Conservation (phyloP, 140 eudicot genomes). For the Cichorium intybus region DNA sequence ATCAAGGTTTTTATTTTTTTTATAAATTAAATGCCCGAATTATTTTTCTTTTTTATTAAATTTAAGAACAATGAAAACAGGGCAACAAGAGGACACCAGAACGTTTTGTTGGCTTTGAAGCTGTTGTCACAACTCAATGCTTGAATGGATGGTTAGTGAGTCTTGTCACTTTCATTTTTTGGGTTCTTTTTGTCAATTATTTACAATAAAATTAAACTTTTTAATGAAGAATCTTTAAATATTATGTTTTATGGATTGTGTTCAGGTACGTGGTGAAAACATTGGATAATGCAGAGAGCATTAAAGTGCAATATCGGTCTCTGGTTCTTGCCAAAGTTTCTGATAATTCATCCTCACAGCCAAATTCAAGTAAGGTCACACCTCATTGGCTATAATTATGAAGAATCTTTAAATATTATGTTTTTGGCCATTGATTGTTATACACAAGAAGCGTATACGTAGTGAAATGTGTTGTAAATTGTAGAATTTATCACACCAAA, state of each 20-base stretch:
- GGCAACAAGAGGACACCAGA: conserved; percentile 94
- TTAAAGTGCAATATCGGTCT: conserved; percentile 89
- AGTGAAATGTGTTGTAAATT: background rate
- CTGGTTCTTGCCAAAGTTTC: conserved; percentile 74
- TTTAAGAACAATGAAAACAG: conserved; percentile 36
- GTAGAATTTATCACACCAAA: background rate
- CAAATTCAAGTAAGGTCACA: conserved; percentile 35
- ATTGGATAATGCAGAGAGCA: conserved; percentile 88
- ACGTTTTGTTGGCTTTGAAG: conserved; percentile 92
- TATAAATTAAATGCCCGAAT: background rate
- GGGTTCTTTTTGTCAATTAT: too few relatives aligned
- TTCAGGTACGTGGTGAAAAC: conserved; percentile 94
- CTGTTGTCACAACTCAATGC: conserved; percentile 90
- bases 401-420: background rate
- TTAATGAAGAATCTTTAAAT: background rate
- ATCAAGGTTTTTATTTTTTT: conserved; percentile 54
- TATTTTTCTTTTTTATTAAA: background rate
- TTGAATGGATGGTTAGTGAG: conserved; percentile 88
- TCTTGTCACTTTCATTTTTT: conserved; percentile 6
- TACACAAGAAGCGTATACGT: background rate
- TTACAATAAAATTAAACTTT: too few relatives aligned
- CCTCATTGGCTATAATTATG: conserved; percentile 40
- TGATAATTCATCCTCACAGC: conserved; percentile 43
- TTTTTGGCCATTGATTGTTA: background rate
- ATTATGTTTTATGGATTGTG: background rate